These are phyloP conservation scores for Hypoxylon subgilvum DNA, from an alignment of 495 filamentous ascomycete genomes.

Conservation along the genomic window DNA sequence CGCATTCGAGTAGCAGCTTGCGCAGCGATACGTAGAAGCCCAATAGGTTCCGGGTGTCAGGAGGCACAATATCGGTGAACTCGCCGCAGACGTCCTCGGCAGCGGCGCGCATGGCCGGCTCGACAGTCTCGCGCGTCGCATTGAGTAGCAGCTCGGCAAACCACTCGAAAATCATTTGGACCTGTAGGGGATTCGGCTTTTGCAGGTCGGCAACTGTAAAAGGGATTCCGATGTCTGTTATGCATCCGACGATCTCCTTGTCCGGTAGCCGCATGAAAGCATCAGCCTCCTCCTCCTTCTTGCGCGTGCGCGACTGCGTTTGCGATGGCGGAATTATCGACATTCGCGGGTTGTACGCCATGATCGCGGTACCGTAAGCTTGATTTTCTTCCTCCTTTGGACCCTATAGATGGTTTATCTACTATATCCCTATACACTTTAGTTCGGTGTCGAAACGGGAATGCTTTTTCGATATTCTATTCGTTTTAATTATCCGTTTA, in stretches of 20 bases:
- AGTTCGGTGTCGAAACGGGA: neutral
- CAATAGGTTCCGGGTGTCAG: slow-evolving; percentile 89
- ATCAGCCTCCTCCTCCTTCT: slow-evolving; percentile 82
- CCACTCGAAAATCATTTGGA: slow-evolving; percentile 97
- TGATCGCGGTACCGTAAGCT: slow-evolving; percentile 32
- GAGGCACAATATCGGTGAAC: slow-evolving; percentile 79
- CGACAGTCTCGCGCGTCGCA: slow-evolving; percentile 84
- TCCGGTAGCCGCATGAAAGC: slow-evolving; percentile 87
- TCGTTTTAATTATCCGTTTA: slow-evolving; percentile 6
- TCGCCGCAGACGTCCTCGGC: slow-evolving; percentile 79
- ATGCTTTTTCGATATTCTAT: slow-evolving; percentile 3
- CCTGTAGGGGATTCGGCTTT: slow-evolving; percentile 90
- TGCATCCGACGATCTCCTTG: slow-evolving; percentile 91
- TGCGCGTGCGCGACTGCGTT: slow-evolving; percentile 65
- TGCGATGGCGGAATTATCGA: slow-evolving; percentile 66
- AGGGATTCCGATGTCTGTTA: slow-evolving; percentile 90
- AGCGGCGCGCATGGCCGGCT: slow-evolving; percentile 91
- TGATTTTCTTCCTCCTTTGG: neutral
- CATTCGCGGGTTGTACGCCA: slow-evolving; percentile 81
- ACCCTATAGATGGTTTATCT: neutral
- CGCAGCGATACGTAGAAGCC: slow-evolving; percentile 84
- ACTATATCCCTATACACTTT: neutral
- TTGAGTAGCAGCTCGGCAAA: slow-evolving; percentile 94
- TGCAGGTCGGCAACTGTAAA: slow-evolving; percentile 88
- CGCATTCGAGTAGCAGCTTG: slow-evolving; percentile 81